Evolutionary conservation across 2,329 filamentous ascomycete species (phyloP).

Genomic region (Achaetomium macrosporum): DNA sequence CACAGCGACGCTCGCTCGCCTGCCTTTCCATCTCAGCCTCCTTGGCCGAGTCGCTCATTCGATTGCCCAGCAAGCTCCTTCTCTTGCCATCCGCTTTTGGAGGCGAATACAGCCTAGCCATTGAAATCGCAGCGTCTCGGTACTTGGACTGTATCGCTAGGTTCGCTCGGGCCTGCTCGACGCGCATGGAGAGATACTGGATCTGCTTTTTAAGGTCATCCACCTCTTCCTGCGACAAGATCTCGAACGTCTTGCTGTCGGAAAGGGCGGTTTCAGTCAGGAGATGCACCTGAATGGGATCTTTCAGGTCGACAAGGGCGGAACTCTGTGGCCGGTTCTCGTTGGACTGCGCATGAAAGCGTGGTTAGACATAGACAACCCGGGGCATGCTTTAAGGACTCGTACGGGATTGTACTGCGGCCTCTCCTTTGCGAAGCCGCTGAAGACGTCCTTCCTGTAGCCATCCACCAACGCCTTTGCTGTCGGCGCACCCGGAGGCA

Average conservation of each 20-base stretch:
- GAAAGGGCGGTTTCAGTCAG: conserved; percentile 88
- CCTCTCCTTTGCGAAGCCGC: conserved; percentile 48
- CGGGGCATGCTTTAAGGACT: neutral
- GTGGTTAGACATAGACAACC: conserved; percentile 8
- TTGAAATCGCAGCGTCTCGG: conserved; percentile 82
- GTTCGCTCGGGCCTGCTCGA: conserved; percentile 76
- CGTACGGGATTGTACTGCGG: conserved; percentile 54
- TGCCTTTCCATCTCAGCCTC: conserved; percentile 69
- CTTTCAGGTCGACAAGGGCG: conserved; percentile 55
- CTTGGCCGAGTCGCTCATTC: conserved; percentile 43
- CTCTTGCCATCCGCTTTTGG: conserved; percentile 38
- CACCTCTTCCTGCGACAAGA: conserved; percentile 86
- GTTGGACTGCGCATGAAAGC: conserved; percentile 40
- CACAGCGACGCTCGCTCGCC: conserved; percentile 72
- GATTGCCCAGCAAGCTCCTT: conserved; percentile 45
- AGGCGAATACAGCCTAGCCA: conserved; percentile 71
- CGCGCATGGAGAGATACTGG: conserved; percentile 63
- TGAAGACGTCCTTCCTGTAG: conserved; percentile 51
- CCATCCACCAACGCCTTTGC: conserved; percentile 51
- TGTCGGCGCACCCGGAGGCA: conserved; percentile 32
- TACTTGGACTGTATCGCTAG: conserved; percentile 88
- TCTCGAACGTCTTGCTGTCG: conserved; percentile 79
- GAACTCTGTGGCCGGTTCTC: conserved; percentile 49
- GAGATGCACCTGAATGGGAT: conserved; percentile 79
- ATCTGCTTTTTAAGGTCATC: conserved; percentile 87